phyloP scores from a whole-genome alignment of 73 alveolate species.

The Paramecium caudatum region DNA sequence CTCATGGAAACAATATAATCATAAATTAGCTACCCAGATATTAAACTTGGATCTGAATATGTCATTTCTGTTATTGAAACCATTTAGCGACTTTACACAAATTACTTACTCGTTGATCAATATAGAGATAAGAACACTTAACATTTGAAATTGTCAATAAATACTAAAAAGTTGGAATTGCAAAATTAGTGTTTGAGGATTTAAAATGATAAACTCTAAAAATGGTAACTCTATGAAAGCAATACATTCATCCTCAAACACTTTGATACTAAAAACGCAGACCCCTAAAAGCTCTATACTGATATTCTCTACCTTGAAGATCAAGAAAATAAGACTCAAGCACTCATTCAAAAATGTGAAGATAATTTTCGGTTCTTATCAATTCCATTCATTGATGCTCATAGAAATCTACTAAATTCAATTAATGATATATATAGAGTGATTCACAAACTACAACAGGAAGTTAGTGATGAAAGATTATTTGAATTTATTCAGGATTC shows the following conservation, averaged over 20 bases:
- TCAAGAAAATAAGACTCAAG: not conserved
- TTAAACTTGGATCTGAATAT: not conserved
- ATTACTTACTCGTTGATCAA: not conserved
- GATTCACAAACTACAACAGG: not conserved
- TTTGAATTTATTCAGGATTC: constrained; percentile 6
- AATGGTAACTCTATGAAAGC: constrained; percentile 33
- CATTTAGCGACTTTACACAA: not conserved
- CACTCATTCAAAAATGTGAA: not conserved
- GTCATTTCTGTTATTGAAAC: not conserved
- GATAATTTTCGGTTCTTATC: not conserved
- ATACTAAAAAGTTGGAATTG: not conserved
- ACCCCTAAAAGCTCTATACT: not conserved
- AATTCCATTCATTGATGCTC: not conserved
- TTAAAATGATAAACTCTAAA: not conserved
- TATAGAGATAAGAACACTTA: not conserved
- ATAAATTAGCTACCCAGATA: constrained; percentile 3
- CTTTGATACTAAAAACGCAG: not conserved
- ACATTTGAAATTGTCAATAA: not conserved
- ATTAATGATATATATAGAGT: not conserved
- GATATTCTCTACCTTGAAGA: not conserved
- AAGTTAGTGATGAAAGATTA: not conserved
- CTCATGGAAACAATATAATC: not conserved
- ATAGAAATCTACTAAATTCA: not conserved
- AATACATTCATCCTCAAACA: not conserved
- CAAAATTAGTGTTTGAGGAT: constrained; percentile 4